Base-by-base conservation (phyloP, 164 flowering plant genomes). In the Vitis rotundifolia region DNA sequence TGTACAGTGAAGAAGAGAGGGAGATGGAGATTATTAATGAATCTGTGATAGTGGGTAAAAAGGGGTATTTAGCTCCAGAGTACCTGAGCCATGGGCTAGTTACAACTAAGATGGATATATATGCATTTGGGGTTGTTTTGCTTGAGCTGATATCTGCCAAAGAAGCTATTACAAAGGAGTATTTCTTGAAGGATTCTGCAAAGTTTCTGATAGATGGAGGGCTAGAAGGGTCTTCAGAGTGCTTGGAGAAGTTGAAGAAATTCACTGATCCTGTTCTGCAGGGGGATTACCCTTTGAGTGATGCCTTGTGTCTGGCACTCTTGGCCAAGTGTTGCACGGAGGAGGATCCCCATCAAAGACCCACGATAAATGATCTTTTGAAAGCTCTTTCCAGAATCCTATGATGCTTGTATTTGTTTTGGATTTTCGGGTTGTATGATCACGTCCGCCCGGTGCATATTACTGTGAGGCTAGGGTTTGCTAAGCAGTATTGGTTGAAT, bases 91-190 rank as follows among this genome's bases (percentile, higher is more conserved):
- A 72, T 50, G 83, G 87, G 4, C 56, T 75, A 63, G 80, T 78
- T 57, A 79, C 86, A 0, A 73, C 77, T 0, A 86, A 85, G 79
- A 79, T 77, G 8, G 93, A 89, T 70, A 75, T 89, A 15, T 87
- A 81, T 72, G 85, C 89, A 31, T 85, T 87, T 68, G 97, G 93
- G 58, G 76, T 86, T 29, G 79, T 89, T 29, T 51, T 89, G 81
- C 83, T 91, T 48, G 93, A 91, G 86, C 71, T 91, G 8, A 67
- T 89, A n/a, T 85, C 89, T 3, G 86, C 78, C 16, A 81, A 76
- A 80, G 85, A 84, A 63, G 81, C 75, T 29, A 13, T 64, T 22
- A 18, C 19, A 19, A 77, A 74, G 9, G 82, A 67, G 14, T 18
- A 15, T 18, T 13, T 55, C 54, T 62, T 87, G 54, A 79, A 70